phyloP scores from a whole-genome alignment of 2,329 filamentous ascomycete species.

The Xylariaceae sp. region DNA sequence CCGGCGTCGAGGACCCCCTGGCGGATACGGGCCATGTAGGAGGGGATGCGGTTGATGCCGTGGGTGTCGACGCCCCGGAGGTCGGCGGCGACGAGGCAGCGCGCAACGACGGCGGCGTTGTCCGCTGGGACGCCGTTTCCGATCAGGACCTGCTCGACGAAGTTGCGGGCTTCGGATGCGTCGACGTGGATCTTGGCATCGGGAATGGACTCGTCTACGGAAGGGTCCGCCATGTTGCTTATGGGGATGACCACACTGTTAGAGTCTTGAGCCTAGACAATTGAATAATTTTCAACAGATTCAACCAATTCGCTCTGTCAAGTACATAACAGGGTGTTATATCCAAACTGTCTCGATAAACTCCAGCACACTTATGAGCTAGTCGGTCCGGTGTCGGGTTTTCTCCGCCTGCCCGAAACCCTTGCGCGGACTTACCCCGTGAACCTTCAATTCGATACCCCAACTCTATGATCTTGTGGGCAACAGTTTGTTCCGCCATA shows the following conservation, averaged over 20 bases:
- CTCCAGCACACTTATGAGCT: slow-evolving; percentile 1
- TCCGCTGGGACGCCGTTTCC: slow-evolving; percentile 56
- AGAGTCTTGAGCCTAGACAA: no score
- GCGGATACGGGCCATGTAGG: slow-evolving; percentile 70
- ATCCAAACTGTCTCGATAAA: no score
- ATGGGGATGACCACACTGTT: no score
- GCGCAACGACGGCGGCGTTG: slow-evolving; percentile 61
- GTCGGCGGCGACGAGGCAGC: slow-evolving; percentile 68
- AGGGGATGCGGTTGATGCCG: slow-evolving; percentile 72
- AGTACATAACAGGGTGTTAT: no score
- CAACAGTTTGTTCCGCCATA: no score
- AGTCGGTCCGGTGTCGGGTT: slow-evolving; percentile 8
- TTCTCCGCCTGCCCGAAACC: slow-evolving; percentile 3
- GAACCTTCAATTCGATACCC: no score
- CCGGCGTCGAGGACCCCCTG: slow-evolving; percentile 61
- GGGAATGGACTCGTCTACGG: slow-evolving; percentile 1
- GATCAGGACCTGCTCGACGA: slow-evolving; percentile 51
- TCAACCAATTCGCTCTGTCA: no score
- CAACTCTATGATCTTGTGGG: no score
- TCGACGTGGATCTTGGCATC: slow-evolving; percentile 30
- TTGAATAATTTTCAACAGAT: no score
- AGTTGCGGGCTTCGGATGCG: slow-evolving; percentile 37
- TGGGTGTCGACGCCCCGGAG: slow-evolving; percentile 77
- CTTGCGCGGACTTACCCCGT: no score
- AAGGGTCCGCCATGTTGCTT: slow-evolving; percentile 19